Evolutionary conservation across 2,329 filamentous ascomycete genomes (phyloP).

Genomic region (Apiospora malaysiana): DNA sequence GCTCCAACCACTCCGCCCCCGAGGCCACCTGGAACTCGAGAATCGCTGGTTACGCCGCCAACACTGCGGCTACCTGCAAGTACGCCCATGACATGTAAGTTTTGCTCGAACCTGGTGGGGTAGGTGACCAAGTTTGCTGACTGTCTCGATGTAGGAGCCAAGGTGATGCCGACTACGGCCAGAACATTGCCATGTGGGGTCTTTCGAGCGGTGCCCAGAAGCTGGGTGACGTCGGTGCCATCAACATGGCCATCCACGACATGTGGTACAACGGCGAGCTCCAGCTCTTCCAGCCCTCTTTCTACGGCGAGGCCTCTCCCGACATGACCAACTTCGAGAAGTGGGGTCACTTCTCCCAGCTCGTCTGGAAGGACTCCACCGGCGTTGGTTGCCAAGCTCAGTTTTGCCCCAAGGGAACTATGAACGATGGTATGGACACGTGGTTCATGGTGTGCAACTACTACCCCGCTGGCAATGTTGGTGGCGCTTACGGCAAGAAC

Average conservation of each 20-base stretch:
- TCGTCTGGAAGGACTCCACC: conserved; percentile 71
- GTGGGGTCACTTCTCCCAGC: conserved; percentile 79
- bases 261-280: conserved; percentile 90
- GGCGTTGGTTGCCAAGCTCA: conserved; percentile 67
- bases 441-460: conserved; percentile 93
- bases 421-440: conserved; percentile 55
- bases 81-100: conserved; percentile 80
- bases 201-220: conserved; percentile 44
- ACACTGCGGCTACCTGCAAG: conserved; percentile 69
- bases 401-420: conserved; percentile 52
- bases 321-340: conserved; percentile 65
- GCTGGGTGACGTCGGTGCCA: conserved; percentile 59
- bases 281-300: conserved; percentile 55
- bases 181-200: conserved; percentile 81
- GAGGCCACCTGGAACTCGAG: conserved; percentile 69
- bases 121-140: conserved; percentile 37
- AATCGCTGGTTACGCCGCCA: conserved; percentile 68
- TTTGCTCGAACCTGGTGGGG: background rate
- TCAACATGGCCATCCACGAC: conserved; percentile 74
- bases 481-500: conserved; percentile 56
- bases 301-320: conserved; percentile 66
- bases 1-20: conserved; percentile 76
- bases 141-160: conserved; percentile 49
- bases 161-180: conserved; percentile 75
- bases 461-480: conserved; percentile 65